Percentiles rank a stretch among this genome's conserved stretches.
Conservation (phyloP, 1,284 basidiomycete species). For the Fomitopsis schrenkii region DNA sequence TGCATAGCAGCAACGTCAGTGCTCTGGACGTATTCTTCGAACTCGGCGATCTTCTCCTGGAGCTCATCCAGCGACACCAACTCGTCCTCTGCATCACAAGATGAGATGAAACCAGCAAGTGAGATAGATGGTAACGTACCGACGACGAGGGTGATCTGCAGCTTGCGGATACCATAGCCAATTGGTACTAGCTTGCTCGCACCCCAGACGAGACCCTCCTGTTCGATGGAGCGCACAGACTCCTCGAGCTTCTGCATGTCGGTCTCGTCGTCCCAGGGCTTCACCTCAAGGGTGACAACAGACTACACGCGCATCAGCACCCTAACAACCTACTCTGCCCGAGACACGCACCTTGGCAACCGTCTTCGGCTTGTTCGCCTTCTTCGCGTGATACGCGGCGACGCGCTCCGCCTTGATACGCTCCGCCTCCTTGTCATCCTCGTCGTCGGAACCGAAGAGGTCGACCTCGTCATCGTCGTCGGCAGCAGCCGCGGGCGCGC, state of each 20-base stretch:
- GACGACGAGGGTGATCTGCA: conserved; percentile 94
- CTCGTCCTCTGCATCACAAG: conserved; percentile 73
- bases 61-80: conserved; percentile 94
- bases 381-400: conserved; percentile 91
- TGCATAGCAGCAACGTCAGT: conserved; percentile 90
- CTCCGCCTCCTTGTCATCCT: conserved; percentile 92
- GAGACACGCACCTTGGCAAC: conserved; percentile 73
- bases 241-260: conserved; percentile 90
- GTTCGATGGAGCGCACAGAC: conserved; percentile 81
- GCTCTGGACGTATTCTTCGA: conserved; percentile 97
- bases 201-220: conserved; percentile 95
- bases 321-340: conserved; percentile 11
- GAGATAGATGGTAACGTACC: conserved; percentile 49
- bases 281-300: conserved; percentile 94
- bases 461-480: conserved; percentile 91
- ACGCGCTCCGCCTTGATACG: conserved; percentile 94
- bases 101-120: conserved; percentile 3
- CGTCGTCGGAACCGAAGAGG: conserved; percentile 91
- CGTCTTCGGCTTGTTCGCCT: conserved; percentile 88
- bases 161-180: conserved; percentile 90
- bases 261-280: conserved; percentile 99
- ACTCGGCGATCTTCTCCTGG: conserved; percentile 84
- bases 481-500: conserved; percentile 35
- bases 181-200: conserved; percentile 88
- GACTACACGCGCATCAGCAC: conserved; percentile 49